Evolutionary conservation across 2,329 filamentous ascomycete genomes (phyloP), one percentile per base, ranked within the genome.

Genomic region (Dothistroma septosporum): DNA sequence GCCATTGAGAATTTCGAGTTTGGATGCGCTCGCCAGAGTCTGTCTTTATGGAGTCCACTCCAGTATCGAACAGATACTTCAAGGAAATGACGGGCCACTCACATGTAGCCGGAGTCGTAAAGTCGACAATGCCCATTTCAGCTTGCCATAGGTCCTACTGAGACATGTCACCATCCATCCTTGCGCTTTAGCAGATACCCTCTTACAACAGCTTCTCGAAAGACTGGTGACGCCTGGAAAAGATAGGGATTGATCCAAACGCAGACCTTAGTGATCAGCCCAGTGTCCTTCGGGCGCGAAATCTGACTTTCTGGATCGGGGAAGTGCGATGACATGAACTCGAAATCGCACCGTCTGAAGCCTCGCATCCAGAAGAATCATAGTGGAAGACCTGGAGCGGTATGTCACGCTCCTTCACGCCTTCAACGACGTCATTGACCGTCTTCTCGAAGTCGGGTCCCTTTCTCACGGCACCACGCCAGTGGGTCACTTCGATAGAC

Each of bases 181-280:
- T 83, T 77, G n/a, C n/a, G n/a, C n/a, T 87, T 88, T 61, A 91
- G 79, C 19, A 91, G 80, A 68, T 89, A 91, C 0, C 87, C 87
- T 57, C 85, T 86, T 59, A 84, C 81, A 46, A 82, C 83, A 46
- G 86, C 87, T 63, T 85, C 80, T 60, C 79, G 76, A 75, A 91
- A 91, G 0, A 88, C 78, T 0, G 83, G 84, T 1, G 86, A 87
- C 35, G 87, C 84, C 74, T 91, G 87, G 0, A 83, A 87, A 33
- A 91, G 82, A 70, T 91, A 90, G 0, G 88, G 85, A 71, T 91
- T 91, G 62, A 89, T 89, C 88, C 88, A 91, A 19, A 90, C 87
- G 67, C 86, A 88, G 66, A 90, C 83, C 69, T 88, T 88, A 44
- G 73, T 76, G 21, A 75, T 71, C 2, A 90, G 78, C 0, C 84